Base-by-base conservation (phyloP, 2,329 filamentous ascomycete species). In the Ophiosphaerella narmari region DNA sequence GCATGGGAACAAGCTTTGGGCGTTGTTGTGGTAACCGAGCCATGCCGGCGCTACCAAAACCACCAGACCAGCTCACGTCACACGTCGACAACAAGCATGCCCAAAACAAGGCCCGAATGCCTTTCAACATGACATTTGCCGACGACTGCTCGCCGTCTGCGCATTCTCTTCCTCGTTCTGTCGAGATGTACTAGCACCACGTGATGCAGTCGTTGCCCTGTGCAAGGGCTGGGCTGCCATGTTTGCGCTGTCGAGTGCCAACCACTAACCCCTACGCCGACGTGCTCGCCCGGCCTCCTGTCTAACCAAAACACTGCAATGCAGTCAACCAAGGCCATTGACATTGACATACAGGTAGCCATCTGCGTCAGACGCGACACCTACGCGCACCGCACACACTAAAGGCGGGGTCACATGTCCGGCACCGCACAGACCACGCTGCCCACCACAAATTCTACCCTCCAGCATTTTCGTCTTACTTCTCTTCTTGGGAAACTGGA, bases 401-500 rank as follows among this genome's bases (percentile, higher is more conserved):
- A 60, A 42, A 42, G 42, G 54, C 54, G 54, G 54, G 57, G 54
- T 60, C 52, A 55, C 57, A 40, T 58, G 26, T 29, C 26, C 6
- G 49, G 47, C 16, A 8, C 34, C 3, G 29, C 14, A 59, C 59
- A 23, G 42, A 32, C 34, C 32, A n/a, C 5, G 4, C 9, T 12
- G 26, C 39, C 39, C 29, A 33, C 43, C 43, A 46, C 45, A 48
- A 48, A 48, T 37, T 48, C 38, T 38, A 43, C 46, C 48, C 43
- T 40, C 23, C 33, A 39, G 50, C 44, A 41, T 53, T 53, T 57
- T 75, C 70, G 48, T 48, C 42, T 54, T 53, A 52, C 75, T 71
- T 72, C 73, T 64, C 68, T 77, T 71, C 77, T 78, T 74, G 77
- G 76, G 76, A 78, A 76, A 72, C 69, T 57, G 49, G 55, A 46